Evolutionary conservation across 805 yeast genomes (phyloP), one percentile per base, ranked within the genome.

Genomic region (Suhomyces prunicola): DNA sequence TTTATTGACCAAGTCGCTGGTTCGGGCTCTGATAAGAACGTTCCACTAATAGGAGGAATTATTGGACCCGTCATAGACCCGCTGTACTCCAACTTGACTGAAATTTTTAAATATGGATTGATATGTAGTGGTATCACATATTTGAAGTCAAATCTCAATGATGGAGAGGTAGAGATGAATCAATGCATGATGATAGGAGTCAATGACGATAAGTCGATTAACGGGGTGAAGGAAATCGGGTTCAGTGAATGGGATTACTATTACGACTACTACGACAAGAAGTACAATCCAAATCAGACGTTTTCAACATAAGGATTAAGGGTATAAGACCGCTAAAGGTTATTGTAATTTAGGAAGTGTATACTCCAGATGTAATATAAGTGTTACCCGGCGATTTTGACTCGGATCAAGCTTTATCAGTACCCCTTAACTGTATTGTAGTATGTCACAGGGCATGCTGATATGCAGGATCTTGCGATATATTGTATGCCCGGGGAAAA

Each of bases 71-170:
- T 82, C 29, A 78, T 81, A 24, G 85, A 82, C 56, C 81, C 82
- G 17, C 71, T 72, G 44, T 81, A 81, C 61, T 75, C 78, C 26
- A 80, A 79, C 55, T 72, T 83, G 58, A 74, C 79, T 6, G 82
- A 80, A 50, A 81, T 82, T 2, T 79, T 83, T 66, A 79, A 75
- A 53, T 72, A 78, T 57, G 87, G 87, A 0, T 73, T 83, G 53
- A 78, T 83, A 8, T 82, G 86, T 56, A 78, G 85, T 49, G 83
- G 78, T 6, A 76, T 81, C 13, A 74, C 83, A 6, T 79, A 72
- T 54, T 66, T 78, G 54, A 79, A 77, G 58, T 59, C 71, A 17
- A 57, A 64, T 45, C 62, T 64, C 51, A 63, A 58, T 39, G 74
- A 66, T 24, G 62, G 61, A 9, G 62, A 63, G 13, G 40, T 55